A percentile compares a stretch with the other conserved stretches of the same genome.
Evolutionary conservation across 208 protist genomes (phyloP).

Genomic region (Trypanosoma congolense): DNA sequence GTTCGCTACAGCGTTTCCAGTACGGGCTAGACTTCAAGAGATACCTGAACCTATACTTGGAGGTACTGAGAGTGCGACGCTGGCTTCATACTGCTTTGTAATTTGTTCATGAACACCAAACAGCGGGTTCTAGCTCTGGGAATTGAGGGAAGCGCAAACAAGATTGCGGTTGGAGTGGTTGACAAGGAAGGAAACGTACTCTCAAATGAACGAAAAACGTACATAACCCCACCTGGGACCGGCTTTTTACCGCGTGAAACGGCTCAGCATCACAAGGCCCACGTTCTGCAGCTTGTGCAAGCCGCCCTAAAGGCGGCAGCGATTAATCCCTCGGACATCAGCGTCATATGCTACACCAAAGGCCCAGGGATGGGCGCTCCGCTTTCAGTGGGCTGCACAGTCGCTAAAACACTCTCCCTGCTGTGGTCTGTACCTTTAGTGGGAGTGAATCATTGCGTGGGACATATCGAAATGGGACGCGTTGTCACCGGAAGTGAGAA

Average conservation of each 20-base stretch:
- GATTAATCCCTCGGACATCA: slow-evolving; percentile 82
- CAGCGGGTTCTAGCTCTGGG: slow-evolving; percentile 83
- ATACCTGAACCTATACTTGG: too few species aligned
- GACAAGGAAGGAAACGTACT: slow-evolving; percentile 91
- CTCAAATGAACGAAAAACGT: slow-evolving; percentile 96
- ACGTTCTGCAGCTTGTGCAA: slow-evolving; percentile 81
- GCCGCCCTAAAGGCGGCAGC: slow-evolving; percentile 90
- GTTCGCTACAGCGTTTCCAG: too few species aligned
- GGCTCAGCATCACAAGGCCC: slow-evolving; percentile 94
- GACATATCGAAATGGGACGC: slow-evolving; percentile 99
- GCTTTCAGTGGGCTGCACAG: slow-evolving; percentile 85
- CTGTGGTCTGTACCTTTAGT: slow-evolving; percentile 92
- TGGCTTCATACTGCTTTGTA: slow-evolving; percentile 3
- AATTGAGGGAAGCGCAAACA: slow-evolving; percentile 99
- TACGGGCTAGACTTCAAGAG: too few species aligned
- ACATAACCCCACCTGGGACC: slow-evolving; percentile 95
- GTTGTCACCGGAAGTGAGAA: slow-evolving; percentile 93
- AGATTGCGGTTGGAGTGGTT: slow-evolving; percentile 98
- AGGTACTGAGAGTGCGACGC: too few species aligned
- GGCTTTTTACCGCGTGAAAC: slow-evolving; percentile 99
- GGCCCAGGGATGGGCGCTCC: slow-evolving; percentile 96
- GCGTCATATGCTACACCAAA: slow-evolving; percentile 96
- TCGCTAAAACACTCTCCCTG: slow-evolving; percentile 70
- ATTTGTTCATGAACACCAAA: slow-evolving; percentile 1
- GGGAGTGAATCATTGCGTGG: slow-evolving; percentile 99